Evolutionary conservation across 2,329 filamentous ascomycete species (phyloP).

Genomic region (Podosphaera aphanis): DNA sequence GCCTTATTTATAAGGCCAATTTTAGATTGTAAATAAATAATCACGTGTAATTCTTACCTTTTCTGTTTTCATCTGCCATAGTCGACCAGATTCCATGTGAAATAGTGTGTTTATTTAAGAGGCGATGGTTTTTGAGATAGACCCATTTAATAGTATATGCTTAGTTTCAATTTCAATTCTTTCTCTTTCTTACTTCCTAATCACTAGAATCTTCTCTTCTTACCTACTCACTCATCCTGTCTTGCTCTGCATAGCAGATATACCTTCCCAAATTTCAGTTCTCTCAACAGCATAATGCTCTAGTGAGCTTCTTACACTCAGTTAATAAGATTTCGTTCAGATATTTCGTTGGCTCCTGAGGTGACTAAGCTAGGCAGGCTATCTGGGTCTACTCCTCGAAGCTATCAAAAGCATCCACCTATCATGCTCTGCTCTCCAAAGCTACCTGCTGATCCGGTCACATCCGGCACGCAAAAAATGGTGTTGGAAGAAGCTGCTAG

Average conservation of each 20-base stretch:
- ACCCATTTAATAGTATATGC: too few relatives aligned
- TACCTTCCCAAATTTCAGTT: neutral
- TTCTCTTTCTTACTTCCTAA: neutral
- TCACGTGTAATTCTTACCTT: too few relatives aligned
- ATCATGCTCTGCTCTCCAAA: neutral
- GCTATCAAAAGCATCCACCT: neutral
- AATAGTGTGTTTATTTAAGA: too few relatives aligned
- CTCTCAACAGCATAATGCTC: neutral
- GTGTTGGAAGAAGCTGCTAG: slow-evolving; percentile 46
- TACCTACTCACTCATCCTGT: neutral
- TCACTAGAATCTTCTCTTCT: neutral
- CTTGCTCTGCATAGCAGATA: neutral
- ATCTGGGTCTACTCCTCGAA: too few relatives aligned
- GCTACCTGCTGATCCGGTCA: neutral
- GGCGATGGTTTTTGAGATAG: too few relatives aligned
- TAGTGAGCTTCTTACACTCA: neutral
- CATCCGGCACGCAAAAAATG: slow-evolving; percentile 20
- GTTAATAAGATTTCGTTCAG: neutral
- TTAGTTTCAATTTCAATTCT: too few relatives aligned
- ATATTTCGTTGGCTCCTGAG: neutral
- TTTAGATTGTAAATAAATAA: too few relatives aligned
- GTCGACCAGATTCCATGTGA: too few relatives aligned
- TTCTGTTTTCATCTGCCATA: too few relatives aligned
- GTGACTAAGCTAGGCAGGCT: too few relatives aligned
- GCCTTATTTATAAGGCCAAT: too few relatives aligned